Evolutionary conservation across 2,329 filamentous ascomycete species (phyloP).

Genomic region (Whalleya microplaca): DNA sequence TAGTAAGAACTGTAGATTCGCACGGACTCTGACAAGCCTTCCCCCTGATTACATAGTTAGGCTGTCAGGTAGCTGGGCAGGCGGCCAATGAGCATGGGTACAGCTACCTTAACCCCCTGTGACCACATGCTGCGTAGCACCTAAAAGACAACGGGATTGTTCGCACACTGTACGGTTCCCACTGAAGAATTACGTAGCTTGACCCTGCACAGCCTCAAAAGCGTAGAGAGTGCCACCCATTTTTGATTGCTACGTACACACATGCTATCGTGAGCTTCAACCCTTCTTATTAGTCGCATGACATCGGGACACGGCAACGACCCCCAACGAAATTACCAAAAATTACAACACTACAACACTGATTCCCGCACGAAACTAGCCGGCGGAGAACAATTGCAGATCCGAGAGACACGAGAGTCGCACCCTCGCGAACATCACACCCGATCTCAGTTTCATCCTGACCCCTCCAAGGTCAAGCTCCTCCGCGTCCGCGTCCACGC

Average conservation of each 20-base stretch:
- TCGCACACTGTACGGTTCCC: constrained; percentile 2
- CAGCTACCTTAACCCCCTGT: neutral
- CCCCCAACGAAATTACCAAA: neutral
- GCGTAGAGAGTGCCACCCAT: constrained; percentile 3
- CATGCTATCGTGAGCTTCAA: neutral
- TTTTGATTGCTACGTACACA: constrained; percentile 6
- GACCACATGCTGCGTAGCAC: neutral
- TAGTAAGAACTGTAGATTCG: neutral
- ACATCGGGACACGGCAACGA: constrained; percentile 3
- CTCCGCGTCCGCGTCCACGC: constrained; percentile 12
- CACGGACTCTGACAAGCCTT: neutral
- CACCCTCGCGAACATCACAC: constrained; percentile 19
- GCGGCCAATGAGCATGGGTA: neutral
- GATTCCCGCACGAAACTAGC: neutral
- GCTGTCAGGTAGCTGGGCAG: neutral
- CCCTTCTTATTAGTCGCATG: neutral
- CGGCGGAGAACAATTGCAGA: neutral
- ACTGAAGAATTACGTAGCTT: constrained; percentile 24
- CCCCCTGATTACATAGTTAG: neutral
- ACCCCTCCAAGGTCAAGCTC: constrained; percentile 18
- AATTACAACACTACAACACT: no score
- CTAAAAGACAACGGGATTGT: neutral
- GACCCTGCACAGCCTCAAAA: constrained; percentile 23
- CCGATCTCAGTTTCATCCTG: constrained; percentile 26
- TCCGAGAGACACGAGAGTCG: neutral